Evolutionary conservation across 805 yeast species (phyloP), one percentile per base, ranked within the genome.

Genomic region (Naumovozyma baii): DNA sequence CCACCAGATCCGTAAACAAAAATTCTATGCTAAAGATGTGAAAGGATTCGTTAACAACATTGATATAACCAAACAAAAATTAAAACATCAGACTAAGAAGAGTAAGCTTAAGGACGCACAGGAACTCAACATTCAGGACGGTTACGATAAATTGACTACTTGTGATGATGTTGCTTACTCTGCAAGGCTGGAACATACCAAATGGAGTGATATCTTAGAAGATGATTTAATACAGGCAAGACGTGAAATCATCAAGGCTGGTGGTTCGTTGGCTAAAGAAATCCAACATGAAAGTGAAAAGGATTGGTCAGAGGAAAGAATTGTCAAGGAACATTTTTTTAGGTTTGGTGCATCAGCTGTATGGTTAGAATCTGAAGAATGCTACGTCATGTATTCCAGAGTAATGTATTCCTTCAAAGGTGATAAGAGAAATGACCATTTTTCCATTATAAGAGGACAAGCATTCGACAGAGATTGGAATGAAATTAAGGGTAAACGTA

Each of bases 371-470:
- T 67, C 67, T 35, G 69, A 70, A 43, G 69, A 70, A 16, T 64
- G 68, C 9, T 75, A 72, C 53, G 53, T 68, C 45, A 60, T 69
- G 61, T 67, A 67, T 13, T 25, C 36, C 9, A 31, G 36, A 18
- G 17, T 36, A 3, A 33, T 38, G n/a, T 33, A 38, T 33, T 33
- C 33, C 3, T 4, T 10, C 17, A 8, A 5, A 13, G 33, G 37
- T 19, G 15, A 2, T n/a, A 39, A 20, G 20, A n/a, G n/a, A 18
- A 3, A 29, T 2, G 33, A 36, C n/a, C 34, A 16, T 15, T 5
- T 31, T 4, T 39, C 41, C 8, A n/a, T 39, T 3, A 3, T 39
- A 15, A 34, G 41, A 34, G 37, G 22, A 3, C 45, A 39, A 26
- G 41, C 45, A 4, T 44, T 34, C 17, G 48, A 44, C 39, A 44